These are phyloP conservation scores for Amaranthus cruentus DNA, from an alignment of 148 eudicot species.

Conservation along the genomic window DNA sequence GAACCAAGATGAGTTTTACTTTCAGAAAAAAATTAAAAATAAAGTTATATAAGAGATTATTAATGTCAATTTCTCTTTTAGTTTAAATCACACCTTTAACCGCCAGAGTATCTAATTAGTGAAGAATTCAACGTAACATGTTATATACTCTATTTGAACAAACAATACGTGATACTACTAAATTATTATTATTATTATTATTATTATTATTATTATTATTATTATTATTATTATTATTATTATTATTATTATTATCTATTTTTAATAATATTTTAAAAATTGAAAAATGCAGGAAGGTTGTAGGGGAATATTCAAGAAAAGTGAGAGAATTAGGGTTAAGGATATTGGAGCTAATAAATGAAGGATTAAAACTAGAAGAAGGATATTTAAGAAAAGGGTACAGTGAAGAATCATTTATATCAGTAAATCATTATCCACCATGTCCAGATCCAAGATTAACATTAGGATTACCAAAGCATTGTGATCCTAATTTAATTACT, in stretches of 20 bases:
- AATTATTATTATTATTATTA: too few species aligned
- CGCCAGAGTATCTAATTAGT: too few species aligned
- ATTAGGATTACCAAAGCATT: constrained; percentile 26
- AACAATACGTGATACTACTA: too few species aligned
- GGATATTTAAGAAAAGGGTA: constrained; percentile 28
- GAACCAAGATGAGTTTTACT: too few species aligned
- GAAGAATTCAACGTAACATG: too few species aligned
- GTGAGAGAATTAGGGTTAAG: constrained; percentile 20
- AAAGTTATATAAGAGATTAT: too few species aligned
- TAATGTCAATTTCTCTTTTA: too few species aligned
- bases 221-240: background rate
- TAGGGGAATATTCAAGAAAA: constrained; percentile 22
- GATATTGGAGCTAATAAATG: constrained; percentile 26
- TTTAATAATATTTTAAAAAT: background rate
- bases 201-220: too few species aligned
- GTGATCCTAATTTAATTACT: constrained; percentile 41
- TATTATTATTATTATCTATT: background rate
- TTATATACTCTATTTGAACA: too few species aligned
- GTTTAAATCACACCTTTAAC: too few species aligned
- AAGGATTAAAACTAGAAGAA: constrained; percentile 28
- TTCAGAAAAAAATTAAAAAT: too few species aligned
- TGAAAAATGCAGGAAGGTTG: constrained; percentile 21
- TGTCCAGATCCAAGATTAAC: constrained; percentile 35
- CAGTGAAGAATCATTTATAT: constrained; percentile 4
- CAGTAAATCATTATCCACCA: constrained; percentile 34